Evolutionary conservation across 148 eudicot species (phyloP), one percentile per base, ranked within the genome.

Genomic region (Rhododendron ovatum): DNA sequence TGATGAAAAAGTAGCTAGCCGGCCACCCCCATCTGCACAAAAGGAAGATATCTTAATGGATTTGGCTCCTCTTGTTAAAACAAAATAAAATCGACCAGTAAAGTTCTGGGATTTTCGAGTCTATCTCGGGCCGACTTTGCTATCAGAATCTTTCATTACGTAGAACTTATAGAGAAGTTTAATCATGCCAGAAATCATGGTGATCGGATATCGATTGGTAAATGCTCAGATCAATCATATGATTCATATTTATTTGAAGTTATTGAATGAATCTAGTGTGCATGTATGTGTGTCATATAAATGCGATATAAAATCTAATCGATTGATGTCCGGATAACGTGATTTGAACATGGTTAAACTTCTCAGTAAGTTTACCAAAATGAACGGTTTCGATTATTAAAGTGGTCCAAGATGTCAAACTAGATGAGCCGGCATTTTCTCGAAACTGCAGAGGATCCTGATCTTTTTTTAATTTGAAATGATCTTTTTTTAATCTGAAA

Each of bases 271-370:
- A 24, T 63, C 3, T 1, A 57, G 28, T 61, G 11, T 61, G 67
- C 26, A 20, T 24, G 67, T 24, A 2, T 24, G 3, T 63, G 18
- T 59, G n/a, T 5, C 10, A 53, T 63, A 7, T 8, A 22, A 24
- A 63, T 63, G 69, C 2, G 69, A 63, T 8, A 24, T 8, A 63
- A 63, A 63, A 22, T 0, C 26, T 20, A 63, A 63, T 63, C 28
- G 3, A 7, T 22, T 12, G 0, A 24, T 24, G 17, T 24, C 2
- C 55, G 8, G 0, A 1, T 0, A 59, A 59, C 2, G 3, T 20
- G 65, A 59, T 59, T 59, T 22, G 11, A 2, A 63, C 28, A 2
- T 7, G 28, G 28, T 24, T 24, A 24, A 63, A 63, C 69, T 24
- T 63, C 28, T 63, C 8, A 4, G 2, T 17, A 1, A 17, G 63